Percentiles rank a stretch among this genome's conserved stretches.
phyloP scores from a whole-genome alignment of 805 yeast species.

The Torulaspora quercuum region DNA sequence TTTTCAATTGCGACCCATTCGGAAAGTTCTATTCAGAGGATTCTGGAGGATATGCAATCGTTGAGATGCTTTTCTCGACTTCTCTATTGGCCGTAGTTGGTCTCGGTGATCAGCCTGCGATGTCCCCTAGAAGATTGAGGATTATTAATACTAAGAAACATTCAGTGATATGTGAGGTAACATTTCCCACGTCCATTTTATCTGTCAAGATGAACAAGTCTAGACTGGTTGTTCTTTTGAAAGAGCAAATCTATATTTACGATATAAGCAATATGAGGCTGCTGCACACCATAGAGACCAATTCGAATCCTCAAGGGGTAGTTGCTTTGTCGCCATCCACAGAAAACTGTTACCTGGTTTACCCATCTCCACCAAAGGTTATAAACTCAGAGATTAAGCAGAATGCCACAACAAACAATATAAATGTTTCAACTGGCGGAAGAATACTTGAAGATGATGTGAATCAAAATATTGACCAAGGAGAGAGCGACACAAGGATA shows the following conservation, averaged over 20 bases:
- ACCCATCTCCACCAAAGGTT: conserved; percentile 71
- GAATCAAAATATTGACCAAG: conserved; percentile 1
- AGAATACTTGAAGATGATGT: conserved; percentile 4
- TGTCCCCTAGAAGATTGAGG: conserved; percentile 77
- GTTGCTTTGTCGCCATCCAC: conserved; percentile 56
- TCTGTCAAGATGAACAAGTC: conserved; percentile 63
- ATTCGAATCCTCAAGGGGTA: conserved; percentile 51
- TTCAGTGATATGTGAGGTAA: conserved; percentile 63
- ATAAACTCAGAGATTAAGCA: conserved; percentile 35
- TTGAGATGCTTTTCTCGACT: conserved; percentile 76
- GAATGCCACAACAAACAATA: conserved; percentile 33
- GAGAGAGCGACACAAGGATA: conserved; percentile 1
- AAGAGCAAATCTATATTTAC: conserved; percentile 66
- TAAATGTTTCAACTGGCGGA: conserved; percentile 17
- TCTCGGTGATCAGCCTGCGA: conserved; percentile 59
- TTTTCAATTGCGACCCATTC: conserved; percentile 68
- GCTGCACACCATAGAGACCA: conserved; percentile 51
- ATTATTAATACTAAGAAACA: conserved; percentile 73
- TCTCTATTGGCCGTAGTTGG: conserved; percentile 72
- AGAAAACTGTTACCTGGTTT: conserved; percentile 57
- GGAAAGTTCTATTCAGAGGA: conserved; percentile 49
- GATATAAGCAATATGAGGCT: conserved; percentile 69
- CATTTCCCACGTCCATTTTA: conserved; percentile 60
- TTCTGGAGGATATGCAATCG: conserved; percentile 58
- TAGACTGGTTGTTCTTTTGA: conserved; percentile 56